phyloP scores from a whole-genome alignment of 306 rosid species.

The Clitoria ternatea region DNA sequence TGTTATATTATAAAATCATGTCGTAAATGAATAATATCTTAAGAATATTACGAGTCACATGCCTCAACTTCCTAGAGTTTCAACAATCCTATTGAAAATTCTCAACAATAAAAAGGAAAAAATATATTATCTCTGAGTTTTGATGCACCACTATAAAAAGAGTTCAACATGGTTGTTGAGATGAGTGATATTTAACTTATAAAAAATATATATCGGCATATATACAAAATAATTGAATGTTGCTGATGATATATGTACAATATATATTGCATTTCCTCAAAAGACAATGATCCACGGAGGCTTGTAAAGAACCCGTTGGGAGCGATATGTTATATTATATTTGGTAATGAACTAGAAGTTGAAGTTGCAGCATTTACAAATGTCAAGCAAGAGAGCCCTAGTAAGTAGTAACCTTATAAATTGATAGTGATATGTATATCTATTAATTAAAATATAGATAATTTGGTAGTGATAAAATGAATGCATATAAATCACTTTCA shows the following conservation, averaged over 20 bases:
- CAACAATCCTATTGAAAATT: no score
- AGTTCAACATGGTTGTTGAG: not conserved
- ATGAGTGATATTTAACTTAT: not conserved
- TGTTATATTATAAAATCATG: no score
- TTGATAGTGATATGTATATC: conserved; percentile 29
- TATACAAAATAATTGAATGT: not conserved
- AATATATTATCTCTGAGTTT: not conserved
- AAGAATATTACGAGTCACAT: no score
- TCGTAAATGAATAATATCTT: no score
- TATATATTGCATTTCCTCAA: not conserved
- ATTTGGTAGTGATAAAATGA: conserved; percentile 22
- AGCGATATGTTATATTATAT: conserved; percentile 1
- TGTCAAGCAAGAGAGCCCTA: conserved; percentile 18
- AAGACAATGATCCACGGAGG: not conserved
- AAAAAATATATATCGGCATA: not conserved
- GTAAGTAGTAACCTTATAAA: conserved; percentile 17
- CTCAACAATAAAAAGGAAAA: not conserved
- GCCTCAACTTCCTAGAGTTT: no score
- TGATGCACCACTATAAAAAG: not conserved
- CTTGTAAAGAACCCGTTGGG: not conserved
- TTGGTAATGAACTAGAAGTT: not conserved
- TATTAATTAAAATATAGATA: conserved; percentile 18
- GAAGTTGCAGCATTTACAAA: conserved; percentile 24
- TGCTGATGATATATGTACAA: not conserved
- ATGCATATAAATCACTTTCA: conserved; percentile 28